Percentiles rank a stretch among this genome's conserved stretches.
phyloP scores from a whole-genome alignment of 2,329 filamentous ascomycete species.

The Juglanconis oblonga region DNA sequence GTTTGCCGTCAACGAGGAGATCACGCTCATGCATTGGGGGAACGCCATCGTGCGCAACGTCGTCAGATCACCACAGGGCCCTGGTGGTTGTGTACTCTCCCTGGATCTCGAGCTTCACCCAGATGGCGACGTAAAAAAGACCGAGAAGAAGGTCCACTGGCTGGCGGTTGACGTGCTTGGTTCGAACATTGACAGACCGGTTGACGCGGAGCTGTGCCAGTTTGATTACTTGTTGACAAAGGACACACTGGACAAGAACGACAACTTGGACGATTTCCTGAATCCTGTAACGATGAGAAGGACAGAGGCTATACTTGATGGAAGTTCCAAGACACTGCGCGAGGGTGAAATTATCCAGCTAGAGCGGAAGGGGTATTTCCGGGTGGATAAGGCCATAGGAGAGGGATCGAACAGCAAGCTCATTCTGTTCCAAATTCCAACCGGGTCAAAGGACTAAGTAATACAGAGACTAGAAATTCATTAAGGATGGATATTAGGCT shows the following conservation, averaged over 20 bases:
- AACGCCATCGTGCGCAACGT: constrained; percentile 77
- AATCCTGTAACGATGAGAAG: constrained; percentile 73
- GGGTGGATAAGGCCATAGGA: constrained; percentile 68
- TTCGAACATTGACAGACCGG: no score
- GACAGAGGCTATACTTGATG: constrained; percentile 74
- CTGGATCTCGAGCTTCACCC: constrained; percentile 73
- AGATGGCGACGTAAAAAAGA: constrained; percentile 89
- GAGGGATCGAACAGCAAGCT: constrained; percentile 48
- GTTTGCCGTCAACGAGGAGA: constrained; percentile 82
- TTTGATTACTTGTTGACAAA: constrained; percentile 96
- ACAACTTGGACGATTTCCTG: constrained; percentile 79
- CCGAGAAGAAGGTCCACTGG: constrained; percentile 97
- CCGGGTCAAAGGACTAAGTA: constrained; percentile 31
- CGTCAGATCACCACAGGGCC: constrained; percentile 56
- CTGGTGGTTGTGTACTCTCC: no score
- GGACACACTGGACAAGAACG: constrained; percentile 87
- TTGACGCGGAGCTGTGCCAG: constrained; percentile 74
- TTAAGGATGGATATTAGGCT: no score
- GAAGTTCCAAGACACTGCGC: constrained; percentile 74
- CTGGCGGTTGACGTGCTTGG: constrained; percentile 53
- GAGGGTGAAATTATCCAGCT: constrained; percentile 92
- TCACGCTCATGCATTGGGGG: constrained; percentile 96
- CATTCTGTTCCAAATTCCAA: constrained; percentile 57
- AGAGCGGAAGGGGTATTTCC: constrained; percentile 88
- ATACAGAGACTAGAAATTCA: no score